Base-by-base conservation (phyloP, 192 early-diverging fungal genomes). In the Podila epicladia region DNA sequence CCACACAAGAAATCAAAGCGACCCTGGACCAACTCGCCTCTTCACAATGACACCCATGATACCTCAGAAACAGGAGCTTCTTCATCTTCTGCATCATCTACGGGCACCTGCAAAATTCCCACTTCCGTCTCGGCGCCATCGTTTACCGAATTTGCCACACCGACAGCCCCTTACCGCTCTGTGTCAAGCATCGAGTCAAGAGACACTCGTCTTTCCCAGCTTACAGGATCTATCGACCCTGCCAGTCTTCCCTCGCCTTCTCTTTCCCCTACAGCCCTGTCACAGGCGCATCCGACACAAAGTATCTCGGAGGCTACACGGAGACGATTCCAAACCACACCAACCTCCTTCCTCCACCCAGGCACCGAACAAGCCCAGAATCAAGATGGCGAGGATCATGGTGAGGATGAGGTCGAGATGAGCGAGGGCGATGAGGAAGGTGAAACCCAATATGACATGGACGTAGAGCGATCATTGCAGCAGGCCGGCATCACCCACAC, bases 231-330 rank as follows among this genome's bases (percentile, higher is more conserved):
- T 22, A 67, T 76, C 20, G 78, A 85, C 32, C 80, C 84, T 8
- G 73, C 74, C 20, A 85, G 85, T 32, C 71, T 89, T 15, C 88
- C 88, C 31, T 89, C 88, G 31, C 88, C 88, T n/a, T 87, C 72
- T 51, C 77, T 84, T 29, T 85, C 75, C 1, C 85, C 69, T 15
- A 89, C 69, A 11, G 76, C 75, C 31, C 48, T 62, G 32, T 62
- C 64, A 45, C 64, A 68, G 31, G 29, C 35, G 45, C 55, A 80
- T 29, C 67, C 53, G 26, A 74, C 82, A 0, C 58, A 70, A 71
- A 59, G 49, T 35, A 38, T 48, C 17, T 17, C 55, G 13, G 70
- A 72, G 64, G 69, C 66, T 19, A 58, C 70, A 20, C 65, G 71
- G 31, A 62, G 74, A 67, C 73, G 72, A 63, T 64, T 70, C 71